Percentiles rank a stretch among this genome's conserved stretches.
phyloP scores from a whole-genome alignment of 2,329 filamentous ascomycete species.

The Pochonia chlamydosporia region DNA sequence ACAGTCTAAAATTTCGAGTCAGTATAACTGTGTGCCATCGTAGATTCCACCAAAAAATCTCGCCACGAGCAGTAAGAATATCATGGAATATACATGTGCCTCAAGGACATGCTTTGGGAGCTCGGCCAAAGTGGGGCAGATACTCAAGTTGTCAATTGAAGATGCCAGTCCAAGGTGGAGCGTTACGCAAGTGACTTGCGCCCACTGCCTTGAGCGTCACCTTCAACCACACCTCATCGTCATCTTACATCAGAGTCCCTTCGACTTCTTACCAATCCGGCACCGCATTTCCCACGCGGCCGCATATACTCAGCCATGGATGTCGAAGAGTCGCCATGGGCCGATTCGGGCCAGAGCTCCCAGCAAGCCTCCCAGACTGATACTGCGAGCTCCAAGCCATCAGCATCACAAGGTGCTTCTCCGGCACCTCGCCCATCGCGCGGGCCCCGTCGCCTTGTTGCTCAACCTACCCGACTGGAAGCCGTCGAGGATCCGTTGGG shows the following conservation, averaged over 20 bases:
- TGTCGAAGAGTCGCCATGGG: conserved; percentile 49
- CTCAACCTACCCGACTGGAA: conserved; percentile 72
- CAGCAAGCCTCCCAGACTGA: conserved; percentile 26
- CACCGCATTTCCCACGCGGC: conserved; percentile 1
- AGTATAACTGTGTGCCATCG: no score
- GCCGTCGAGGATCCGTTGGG: conserved; percentile 73
- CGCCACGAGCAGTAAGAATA: no score
- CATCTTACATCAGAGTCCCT: not conserved
- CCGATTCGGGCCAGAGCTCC: conserved; percentile 34
- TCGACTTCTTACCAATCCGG: not conserved
- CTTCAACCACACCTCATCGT: not conserved
- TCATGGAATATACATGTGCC: no score
- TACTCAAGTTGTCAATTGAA: not conserved
- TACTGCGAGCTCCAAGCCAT: conserved; percentile 21
- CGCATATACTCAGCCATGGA: conserved; percentile 32
- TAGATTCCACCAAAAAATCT: no score
- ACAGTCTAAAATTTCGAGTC: no score
- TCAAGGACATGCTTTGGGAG: not conserved
- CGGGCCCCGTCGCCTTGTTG: conserved; percentile 58
- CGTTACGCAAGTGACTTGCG: conserved; percentile 4
- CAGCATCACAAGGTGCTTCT: conserved; percentile 12
- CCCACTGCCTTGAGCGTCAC: conserved; percentile 3
- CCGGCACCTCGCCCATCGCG: conserved; percentile 37
- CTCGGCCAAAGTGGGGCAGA: conserved; percentile 4
- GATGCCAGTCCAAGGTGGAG: conserved; percentile 1